Conservation (phyloP, 352 stramenopile genomes). For the Halophytophthora batemanensis region DNA sequence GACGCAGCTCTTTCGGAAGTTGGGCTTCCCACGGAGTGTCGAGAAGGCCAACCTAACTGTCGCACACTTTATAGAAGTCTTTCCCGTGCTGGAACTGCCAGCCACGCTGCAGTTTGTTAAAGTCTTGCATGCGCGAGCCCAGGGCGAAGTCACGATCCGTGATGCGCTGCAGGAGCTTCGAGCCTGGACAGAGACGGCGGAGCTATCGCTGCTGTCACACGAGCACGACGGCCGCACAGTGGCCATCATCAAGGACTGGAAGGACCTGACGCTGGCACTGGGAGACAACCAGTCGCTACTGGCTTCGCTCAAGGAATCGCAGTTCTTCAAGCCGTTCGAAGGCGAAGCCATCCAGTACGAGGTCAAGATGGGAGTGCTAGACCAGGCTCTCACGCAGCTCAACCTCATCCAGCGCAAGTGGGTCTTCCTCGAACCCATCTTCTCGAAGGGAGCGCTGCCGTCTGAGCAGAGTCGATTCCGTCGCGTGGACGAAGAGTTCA, state of each 20-base stretch:
- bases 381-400: conserved; percentile 79
- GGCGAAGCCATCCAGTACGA: conserved; percentile 90
- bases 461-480: conserved; percentile 89
- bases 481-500: conserved; percentile 93
- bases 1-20: conserved; percentile 91
- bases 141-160: conserved; percentile 94
- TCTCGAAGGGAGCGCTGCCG: conserved; percentile 91
- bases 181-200: conserved; percentile 90
- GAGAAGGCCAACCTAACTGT: conserved; percentile 89
- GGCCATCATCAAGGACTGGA: conserved; percentile 95
- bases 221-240: conserved; percentile 78
- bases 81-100: conserved; percentile 76
- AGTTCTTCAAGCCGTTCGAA: conserved; percentile 95
- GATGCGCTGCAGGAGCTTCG: conserved; percentile 93
- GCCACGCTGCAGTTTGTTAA: conserved; percentile 92
- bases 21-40: conserved; percentile 83
- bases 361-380: conserved; percentile 84
- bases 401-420: conserved; percentile 95
- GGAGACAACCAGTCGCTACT: conserved; percentile 95
- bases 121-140: conserved; percentile 84
- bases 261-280: conserved; percentile 92
- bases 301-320: conserved; percentile 93
- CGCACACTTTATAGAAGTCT: conserved; percentile 86
- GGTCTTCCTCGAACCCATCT: conserved; percentile 97
- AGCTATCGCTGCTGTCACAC: conserved; percentile 86